phyloP scores from a whole-genome alignment of 139 green algal genomes.

The Picochlorum sp. region DNA sequence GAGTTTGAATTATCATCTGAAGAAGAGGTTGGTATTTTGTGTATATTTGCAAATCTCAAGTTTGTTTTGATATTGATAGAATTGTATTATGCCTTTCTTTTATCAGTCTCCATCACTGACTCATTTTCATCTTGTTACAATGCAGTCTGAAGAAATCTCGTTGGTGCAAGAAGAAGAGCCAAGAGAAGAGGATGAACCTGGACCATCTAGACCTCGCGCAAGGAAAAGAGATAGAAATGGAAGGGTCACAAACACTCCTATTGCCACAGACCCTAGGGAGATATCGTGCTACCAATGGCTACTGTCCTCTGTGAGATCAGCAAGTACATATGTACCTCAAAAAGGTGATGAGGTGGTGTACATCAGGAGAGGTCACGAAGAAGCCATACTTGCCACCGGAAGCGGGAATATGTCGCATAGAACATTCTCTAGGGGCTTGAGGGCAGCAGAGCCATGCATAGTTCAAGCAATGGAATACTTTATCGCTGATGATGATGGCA shows the following conservation, averaged over 20 bases:
- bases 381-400: constrained; percentile 6
- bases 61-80: too few relatives aligned
- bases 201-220: neutral
- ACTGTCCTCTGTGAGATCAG: constrained; percentile 1
- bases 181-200: neutral
- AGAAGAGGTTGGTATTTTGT: too few relatives aligned
- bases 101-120: too few relatives aligned
- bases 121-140: too few relatives aligned
- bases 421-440: constrained; percentile 17
- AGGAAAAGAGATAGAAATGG: neutral
- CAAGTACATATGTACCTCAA: constrained; percentile 48
- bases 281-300: constrained; percentile 39
- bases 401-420: constrained; percentile 37
- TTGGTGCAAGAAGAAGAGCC: neutral
- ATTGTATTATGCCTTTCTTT: too few relatives aligned
- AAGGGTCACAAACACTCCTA: neutral
- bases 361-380: constrained; percentile 38
- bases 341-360: constrained; percentile 60
- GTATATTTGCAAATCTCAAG: too few relatives aligned
- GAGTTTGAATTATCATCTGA: too few relatives aligned
- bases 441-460: constrained; percentile 35
- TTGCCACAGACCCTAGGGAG: constrained; percentile 3
- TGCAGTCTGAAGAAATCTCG: neutral
- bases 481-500: constrained; percentile 27
- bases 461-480: constrained; percentile 35